Conservation (phyloP, 768 basidiomycete species). For the Agaricus subrufescens region DNA sequence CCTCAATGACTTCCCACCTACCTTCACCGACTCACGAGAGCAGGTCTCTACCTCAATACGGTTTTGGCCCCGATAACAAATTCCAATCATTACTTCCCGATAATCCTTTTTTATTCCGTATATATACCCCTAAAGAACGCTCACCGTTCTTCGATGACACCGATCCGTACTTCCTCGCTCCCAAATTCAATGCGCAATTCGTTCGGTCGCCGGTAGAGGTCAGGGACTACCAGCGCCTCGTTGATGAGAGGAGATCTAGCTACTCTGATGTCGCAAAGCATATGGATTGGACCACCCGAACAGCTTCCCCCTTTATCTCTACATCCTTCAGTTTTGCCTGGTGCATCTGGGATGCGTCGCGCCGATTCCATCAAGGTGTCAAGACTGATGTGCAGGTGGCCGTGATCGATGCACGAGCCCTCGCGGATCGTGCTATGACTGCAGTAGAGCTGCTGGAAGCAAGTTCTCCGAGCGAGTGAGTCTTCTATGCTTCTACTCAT, state of each 20-base stretch:
- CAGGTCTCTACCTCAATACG: slow-evolving; percentile 59
- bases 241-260: slow-evolving; percentile 30
- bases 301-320: slow-evolving; percentile 65
- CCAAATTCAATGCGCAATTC: slow-evolving; percentile 53
- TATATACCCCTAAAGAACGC: slow-evolving; percentile 68
- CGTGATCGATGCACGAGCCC: slow-evolving; percentile 63
- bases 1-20: slow-evolving; percentile 23
- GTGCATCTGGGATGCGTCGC: slow-evolving; percentile 78
- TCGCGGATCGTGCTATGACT: slow-evolving; percentile 56
- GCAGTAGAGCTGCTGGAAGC: slow-evolving; percentile 59
- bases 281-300: slow-evolving; percentile 76
- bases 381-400: slow-evolving; percentile 80
- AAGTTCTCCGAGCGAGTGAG: slow-evolving; percentile 53
- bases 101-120: slow-evolving; percentile 76
- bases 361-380: slow-evolving; percentile 65
- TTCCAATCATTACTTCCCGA: slow-evolving; percentile 57
- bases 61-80: slow-evolving; percentile 58
- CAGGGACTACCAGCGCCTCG: slow-evolving; percentile 17
- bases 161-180: slow-evolving; percentile 67
- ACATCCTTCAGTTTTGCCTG: slow-evolving; percentile 79
- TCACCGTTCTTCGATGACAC: slow-evolving; percentile 48
- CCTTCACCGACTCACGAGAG: slow-evolving; percentile 20
- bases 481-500: slow-evolving; percentile 8
- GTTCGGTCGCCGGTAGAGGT: slow-evolving; percentile 28
- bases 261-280: slow-evolving; percentile 65